Conservation (phyloP, 2,329 filamentous ascomycete species). For the Trichoderma cornu-damae region DNA sequence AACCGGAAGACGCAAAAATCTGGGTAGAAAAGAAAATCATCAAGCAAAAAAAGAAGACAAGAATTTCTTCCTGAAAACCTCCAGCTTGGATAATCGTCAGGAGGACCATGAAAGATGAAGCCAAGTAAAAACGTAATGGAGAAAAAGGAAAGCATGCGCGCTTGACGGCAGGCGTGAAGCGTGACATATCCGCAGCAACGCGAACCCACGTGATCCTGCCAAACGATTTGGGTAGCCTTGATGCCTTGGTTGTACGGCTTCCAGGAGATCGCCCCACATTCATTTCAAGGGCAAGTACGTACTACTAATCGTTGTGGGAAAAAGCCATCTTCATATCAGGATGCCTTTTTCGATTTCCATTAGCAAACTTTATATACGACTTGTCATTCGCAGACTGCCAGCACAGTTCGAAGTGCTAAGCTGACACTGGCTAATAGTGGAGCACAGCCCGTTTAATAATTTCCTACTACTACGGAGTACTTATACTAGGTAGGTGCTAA, state of each 20-base stretch:
- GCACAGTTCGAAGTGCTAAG: too few species aligned
- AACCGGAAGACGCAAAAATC: background rate
- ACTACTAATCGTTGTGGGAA: too few species aligned
- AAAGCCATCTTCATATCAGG: too few species aligned
- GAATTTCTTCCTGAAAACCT: background rate
- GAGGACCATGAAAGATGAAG: background rate
- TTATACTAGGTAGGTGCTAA: too few species aligned
- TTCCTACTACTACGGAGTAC: too few species aligned
- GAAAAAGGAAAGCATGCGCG: background rate
- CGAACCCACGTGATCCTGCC: conserved; percentile 28
- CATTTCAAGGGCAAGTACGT: too few species aligned
- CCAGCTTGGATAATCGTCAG: background rate
- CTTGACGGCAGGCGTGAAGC: conserved; percentile 19
- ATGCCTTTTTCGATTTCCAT: too few species aligned
- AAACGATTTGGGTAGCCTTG: conserved; percentile 15
- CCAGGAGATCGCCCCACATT: background rate
- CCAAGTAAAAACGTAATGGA: background rate
- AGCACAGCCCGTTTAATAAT: too few species aligned
- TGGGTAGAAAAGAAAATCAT: rapidly evolving
- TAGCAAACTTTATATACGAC: background rate
- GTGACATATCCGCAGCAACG: conserved; percentile 22
- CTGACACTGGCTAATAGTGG: too few species aligned
- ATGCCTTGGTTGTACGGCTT: conserved; percentile 18
- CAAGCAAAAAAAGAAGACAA: background rate
- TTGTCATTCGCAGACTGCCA: too few species aligned